Conservation (phyloP, 2,329 filamentous ascomycete species). For the Monosporascus sp. region DNA sequence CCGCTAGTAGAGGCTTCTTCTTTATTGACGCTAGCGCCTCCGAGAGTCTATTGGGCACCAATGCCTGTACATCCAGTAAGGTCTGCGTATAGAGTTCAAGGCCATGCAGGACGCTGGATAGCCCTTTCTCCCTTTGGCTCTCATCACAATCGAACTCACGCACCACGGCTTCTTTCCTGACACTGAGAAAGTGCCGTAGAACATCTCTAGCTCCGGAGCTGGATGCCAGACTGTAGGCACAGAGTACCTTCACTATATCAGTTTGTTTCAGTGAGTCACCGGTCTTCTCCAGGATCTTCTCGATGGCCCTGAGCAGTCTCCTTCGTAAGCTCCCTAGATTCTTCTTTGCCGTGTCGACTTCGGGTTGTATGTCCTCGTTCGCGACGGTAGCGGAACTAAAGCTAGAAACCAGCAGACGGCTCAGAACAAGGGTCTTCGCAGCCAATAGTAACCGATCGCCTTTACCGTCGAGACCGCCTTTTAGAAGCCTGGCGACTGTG, state of each 20-base stretch:
- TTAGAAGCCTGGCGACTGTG: slow-evolving; percentile 44
- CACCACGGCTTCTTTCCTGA: slow-evolving; percentile 65
- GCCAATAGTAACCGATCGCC: slow-evolving; percentile 51
- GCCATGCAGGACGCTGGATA: slow-evolving; percentile 54
- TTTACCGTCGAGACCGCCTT: slow-evolving; percentile 30
- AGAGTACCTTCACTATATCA: slow-evolving; percentile 66
- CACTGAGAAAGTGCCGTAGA: slow-evolving; percentile 69
- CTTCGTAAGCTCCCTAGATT: slow-evolving; percentile 57
- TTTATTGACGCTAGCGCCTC: slow-evolving; percentile 67
- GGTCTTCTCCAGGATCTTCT: slow-evolving; percentile 62
- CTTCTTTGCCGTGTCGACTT: slow-evolving; percentile 57
- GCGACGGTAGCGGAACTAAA: slow-evolving; percentile 46
- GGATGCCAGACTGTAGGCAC: slow-evolving; percentile 75
- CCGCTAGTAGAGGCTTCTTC: slow-evolving; percentile 64
- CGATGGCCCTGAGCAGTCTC: slow-evolving; percentile 61
- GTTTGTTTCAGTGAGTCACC: slow-evolving; percentile 44
- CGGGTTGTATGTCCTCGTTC: slow-evolving; percentile 28
- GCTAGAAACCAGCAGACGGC: slow-evolving; percentile 68
- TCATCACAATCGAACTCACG: slow-evolving; percentile 50
- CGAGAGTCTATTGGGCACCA: slow-evolving; percentile 68
- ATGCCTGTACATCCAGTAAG: slow-evolving; percentile 67
- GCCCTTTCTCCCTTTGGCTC: slow-evolving; percentile 34
- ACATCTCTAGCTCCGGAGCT: slow-evolving; percentile 77
- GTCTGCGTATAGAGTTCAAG: slow-evolving; percentile 73
- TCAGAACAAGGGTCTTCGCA: slow-evolving; percentile 70